phyloP scores from a whole-genome alignment of 2,329 filamentous ascomycete species.

The Sarocladiaceae sp. region DNA sequence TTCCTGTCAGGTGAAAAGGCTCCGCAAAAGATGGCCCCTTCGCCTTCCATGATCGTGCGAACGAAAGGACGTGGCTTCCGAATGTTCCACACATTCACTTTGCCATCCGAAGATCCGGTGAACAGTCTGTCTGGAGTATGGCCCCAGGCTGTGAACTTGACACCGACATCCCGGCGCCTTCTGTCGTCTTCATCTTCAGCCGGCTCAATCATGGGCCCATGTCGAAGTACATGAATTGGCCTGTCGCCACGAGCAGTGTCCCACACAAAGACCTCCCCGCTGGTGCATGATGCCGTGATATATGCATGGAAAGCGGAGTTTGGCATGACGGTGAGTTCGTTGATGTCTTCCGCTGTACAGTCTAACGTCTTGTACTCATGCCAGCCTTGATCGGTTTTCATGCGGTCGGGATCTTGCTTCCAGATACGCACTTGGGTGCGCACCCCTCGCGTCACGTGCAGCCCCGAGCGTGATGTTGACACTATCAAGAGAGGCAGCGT shows the following conservation, averaged over 20 bases:
- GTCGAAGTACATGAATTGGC: conserved; percentile 48
- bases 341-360: conserved; percentile 54
- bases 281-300: conserved; percentile 55
- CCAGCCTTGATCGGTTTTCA: conserved; percentile 21
- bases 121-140: conserved; percentile 51
- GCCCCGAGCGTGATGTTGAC: conserved; percentile 48
- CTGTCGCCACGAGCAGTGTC: conserved; percentile 50
- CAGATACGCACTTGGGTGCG: conserved; percentile 55
- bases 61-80: conserved; percentile 41
- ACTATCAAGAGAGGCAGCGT: conserved; percentile 45
- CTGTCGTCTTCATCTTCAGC: conserved; percentile 40
- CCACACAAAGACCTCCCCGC: conserved; percentile 58
- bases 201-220: conserved; percentile 39
- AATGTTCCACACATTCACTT: conserved; percentile 58
- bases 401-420: conserved; percentile 20
- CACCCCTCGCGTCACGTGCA: conserved; percentile 33
- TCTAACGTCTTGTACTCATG: conserved; percentile 48
- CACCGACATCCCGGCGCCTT: conserved; percentile 48
- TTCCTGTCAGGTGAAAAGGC: conserved; percentile 51
- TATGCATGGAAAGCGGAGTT: conserved; percentile 46
- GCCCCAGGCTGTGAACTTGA: conserved; percentile 60
- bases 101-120: conserved; percentile 57
- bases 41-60: conserved; percentile 45
- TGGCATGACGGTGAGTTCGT: conserved; percentile 53
- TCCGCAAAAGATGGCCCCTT: conserved; percentile 51